Evolutionary conservation across 305 asterid species (phyloP), one percentile per base, ranked within the genome.

Genomic region (Fraxinus nigra): DNA sequence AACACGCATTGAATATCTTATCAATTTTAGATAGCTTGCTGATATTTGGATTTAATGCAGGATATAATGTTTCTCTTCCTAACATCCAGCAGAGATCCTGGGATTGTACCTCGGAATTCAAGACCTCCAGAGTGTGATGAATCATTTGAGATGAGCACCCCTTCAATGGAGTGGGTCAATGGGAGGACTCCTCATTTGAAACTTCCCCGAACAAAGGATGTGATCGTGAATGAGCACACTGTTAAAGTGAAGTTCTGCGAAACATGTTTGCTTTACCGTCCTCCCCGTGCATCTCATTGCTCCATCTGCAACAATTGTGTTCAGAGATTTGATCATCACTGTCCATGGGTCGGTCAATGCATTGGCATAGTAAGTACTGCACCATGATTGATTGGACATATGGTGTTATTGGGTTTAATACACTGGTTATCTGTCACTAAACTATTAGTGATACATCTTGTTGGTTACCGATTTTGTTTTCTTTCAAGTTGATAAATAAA

Each of bases 221-320:
- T 92, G 5, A 8, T 86, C 8, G 86, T 92, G 32, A 91, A 92
- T 65, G 95, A 93, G n/a, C 94, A 90, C 87, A 20, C 89, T 0
- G 90, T 92, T 72, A 91, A 88, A 83, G 94, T 92, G 72, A 92
- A 92, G 80, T 92, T 86, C 54, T 92, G 97, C 16, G 94, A 92
- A 48, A 91, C 95, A 6, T 92, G 97, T 72, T 59, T 90, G 77
- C 87, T 92, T 18, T 92, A 92, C 67, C 95, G 94, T 33, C 95
- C 95, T 80, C 94, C 97, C 4, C 94, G 97, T n/a, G 91, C 95
- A n/a, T 92, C 97, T 7, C 97, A 92, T 85, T 92, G 97, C 85
- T 88, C 93, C 35, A 89, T 90, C 78, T 90, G 94, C 88, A 90
- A 90, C 87, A 90, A 89, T 78, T 91, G 97, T 79, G 95, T 92